A percentile compares a stretch with the other conserved stretches of the same genome.
Conservation (phyloP, 2,329 filamentous ascomycete genomes). For the Sporothrix globosa region DNA sequence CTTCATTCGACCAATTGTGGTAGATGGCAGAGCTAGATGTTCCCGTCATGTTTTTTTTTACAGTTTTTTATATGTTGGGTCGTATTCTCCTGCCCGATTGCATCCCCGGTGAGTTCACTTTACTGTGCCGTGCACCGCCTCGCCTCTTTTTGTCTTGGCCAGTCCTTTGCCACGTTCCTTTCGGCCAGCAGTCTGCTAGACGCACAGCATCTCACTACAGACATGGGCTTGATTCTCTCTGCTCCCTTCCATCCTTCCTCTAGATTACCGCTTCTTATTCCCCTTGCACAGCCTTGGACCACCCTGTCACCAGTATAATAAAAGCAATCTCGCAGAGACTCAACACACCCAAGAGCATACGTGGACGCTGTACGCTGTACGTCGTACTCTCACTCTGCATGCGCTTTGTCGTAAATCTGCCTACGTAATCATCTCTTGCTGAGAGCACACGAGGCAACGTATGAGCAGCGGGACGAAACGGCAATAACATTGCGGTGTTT, state of each 20-base stretch:
- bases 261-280: not conserved
- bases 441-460: not conserved
- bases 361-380: too few species aligned
- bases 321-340: not conserved
- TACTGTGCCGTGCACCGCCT: slow-evolving; percentile 20
- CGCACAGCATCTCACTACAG: not conserved
- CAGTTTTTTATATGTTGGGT: too few species aligned
- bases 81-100: too few species aligned
- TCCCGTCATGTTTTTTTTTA: too few species aligned
- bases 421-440: slow-evolving; percentile 8
- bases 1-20: not conserved
- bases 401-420: too few species aligned
- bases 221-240: not conserved
- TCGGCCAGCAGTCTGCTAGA: not conserved
- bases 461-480: too few species aligned
- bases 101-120: not conserved
- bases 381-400: not conserved
- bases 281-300: not conserved
- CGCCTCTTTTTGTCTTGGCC: not conserved
- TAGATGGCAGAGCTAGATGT: too few species aligned
- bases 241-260: not conserved
- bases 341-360: too few species aligned
- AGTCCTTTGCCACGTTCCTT: slow-evolving; percentile 13
- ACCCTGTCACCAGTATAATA: too few species aligned
- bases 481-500: too few species aligned